Evolutionary conservation across 306 rosid species (phyloP), one percentile per base, ranked within the genome.

Genomic region (Sicyos edulis): DNA sequence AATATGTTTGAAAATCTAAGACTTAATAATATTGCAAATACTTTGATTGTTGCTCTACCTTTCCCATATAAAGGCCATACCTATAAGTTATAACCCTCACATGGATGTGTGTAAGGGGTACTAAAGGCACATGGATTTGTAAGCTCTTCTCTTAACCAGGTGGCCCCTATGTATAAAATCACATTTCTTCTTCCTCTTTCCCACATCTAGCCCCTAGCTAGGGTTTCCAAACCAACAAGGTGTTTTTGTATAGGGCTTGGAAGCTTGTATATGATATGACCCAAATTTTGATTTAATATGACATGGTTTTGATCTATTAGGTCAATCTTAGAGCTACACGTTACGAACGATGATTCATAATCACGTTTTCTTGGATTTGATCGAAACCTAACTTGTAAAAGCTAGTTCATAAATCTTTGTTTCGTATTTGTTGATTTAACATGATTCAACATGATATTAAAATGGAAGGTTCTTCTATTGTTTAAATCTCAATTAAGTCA

Each of bases 1-100:
- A 47, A 47, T 12, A 47, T 50, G n/a, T 21, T 56, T 56, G 12
- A 11, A 62, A n/a, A 2, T 24, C 45, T 26, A 62, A 32, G 40
- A 8, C 21, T 62, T 62, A n/a, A 26, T 26, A 26, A 26, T 26
- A 26, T 13, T 8, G 49, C 14, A 32, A 37, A 26, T 14, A 37
- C 20, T 32, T 32, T 32, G 37, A 0, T 62, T 62, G 65, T 32
- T 34, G 6, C 22, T 57, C 42, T 22, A 59, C 4, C 29, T 22
- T 22, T 26, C n/a, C 9, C 42, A 21, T 16, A 62, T 32, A 32
- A 32, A 15, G 69, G 69, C 69, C 69, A 64, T 64, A 44, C 70
- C 70, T 64, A 42, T 17, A 52, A 64, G 53, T 42, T 64, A 64
- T 4, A 64, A 40, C 10, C 29, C 52, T 64, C 70, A 64, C 70